phyloP scores from a whole-genome alignment of 2,329 filamentous ascomycete species.

The Tolypocladium capitatum region DNA sequence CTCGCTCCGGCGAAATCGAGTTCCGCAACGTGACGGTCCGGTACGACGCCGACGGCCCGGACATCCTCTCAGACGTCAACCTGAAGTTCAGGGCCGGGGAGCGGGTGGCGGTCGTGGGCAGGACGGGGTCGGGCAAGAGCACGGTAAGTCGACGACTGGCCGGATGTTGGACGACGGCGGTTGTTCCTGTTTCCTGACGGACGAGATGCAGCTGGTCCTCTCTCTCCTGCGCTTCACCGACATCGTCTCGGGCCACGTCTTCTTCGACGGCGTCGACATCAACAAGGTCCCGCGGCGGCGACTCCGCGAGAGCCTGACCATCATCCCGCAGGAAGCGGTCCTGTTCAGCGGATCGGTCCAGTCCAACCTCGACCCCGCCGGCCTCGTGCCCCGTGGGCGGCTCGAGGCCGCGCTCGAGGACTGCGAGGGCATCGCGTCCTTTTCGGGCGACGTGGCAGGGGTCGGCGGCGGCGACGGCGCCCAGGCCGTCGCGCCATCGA shows the following conservation, averaged over 20 bases:
- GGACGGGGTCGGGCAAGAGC: conserved; percentile 73
- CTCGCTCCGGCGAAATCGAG: conserved; percentile 32
- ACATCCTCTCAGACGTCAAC: conserved; percentile 37
- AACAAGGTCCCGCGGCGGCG: conserved; percentile 34
- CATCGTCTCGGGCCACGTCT: conserved; percentile 35
- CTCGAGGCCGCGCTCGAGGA: conserved; percentile 47
- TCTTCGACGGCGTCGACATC: conserved; percentile 43
- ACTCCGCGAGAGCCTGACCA: conserved; percentile 40
- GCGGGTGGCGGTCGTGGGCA: conserved; percentile 66
- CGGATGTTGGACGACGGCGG: background rate
- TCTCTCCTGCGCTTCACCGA: conserved; percentile 42
- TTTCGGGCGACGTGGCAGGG: conserved; percentile 26
- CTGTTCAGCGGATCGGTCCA: conserved; percentile 39
- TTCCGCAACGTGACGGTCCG: conserved; percentile 37
- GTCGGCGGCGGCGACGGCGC: conserved; percentile 9
- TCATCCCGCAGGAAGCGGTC: conserved; percentile 46
- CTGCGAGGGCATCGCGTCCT: conserved; percentile 45
- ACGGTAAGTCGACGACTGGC: conserved; percentile 41
- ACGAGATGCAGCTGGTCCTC: conserved; percentile 26
- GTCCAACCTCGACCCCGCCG: conserved; percentile 52
- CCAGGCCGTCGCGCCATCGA: conserved; percentile 24
- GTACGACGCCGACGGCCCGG: conserved; percentile 29
- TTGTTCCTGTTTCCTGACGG: background rate
- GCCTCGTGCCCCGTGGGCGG: conserved; percentile 36
- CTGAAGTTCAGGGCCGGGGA: conserved; percentile 50